phyloP scores from a whole-genome alignment of 2,329 filamentous ascomycete genomes.

The Trichoderma semiorbis region DNA sequence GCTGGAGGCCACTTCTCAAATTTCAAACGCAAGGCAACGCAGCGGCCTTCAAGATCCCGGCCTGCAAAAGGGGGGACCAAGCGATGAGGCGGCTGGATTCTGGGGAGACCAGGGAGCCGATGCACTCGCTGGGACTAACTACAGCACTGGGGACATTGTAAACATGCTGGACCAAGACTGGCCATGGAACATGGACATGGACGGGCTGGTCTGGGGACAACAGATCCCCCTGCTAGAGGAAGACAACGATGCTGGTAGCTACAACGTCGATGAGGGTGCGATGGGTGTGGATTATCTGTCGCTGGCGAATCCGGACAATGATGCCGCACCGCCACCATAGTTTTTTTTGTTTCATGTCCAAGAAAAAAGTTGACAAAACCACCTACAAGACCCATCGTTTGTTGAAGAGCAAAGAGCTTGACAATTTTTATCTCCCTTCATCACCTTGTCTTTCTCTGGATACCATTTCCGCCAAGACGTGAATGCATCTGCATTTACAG shows the following conservation, averaged over 20 bases:
- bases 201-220: constrained; percentile 7
- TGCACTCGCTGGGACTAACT: background rate
- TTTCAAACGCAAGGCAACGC: background rate
- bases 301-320: background rate
- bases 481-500: background rate
- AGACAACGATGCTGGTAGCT: background rate
- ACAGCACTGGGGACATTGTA: background rate
- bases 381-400: background rate
- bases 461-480: background rate
- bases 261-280: background rate
- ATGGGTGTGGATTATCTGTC: constrained; percentile 10
- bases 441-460: background rate
- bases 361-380: background rate
- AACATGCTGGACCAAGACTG: constrained; percentile 12
- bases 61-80: background rate
- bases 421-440: background rate
- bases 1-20: constrained; percentile 53
- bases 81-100: background rate
- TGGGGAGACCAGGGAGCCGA: background rate
- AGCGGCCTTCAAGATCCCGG: background rate
- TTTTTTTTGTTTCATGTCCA: background rate
- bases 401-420: background rate
- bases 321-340: background rate
- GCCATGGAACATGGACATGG: constrained; percentile 9
- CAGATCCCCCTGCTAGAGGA: constrained; percentile 11